phyloP scores from a whole-genome alignment of 441 rosid genomes.

The Gossypium trilobum region DNA sequence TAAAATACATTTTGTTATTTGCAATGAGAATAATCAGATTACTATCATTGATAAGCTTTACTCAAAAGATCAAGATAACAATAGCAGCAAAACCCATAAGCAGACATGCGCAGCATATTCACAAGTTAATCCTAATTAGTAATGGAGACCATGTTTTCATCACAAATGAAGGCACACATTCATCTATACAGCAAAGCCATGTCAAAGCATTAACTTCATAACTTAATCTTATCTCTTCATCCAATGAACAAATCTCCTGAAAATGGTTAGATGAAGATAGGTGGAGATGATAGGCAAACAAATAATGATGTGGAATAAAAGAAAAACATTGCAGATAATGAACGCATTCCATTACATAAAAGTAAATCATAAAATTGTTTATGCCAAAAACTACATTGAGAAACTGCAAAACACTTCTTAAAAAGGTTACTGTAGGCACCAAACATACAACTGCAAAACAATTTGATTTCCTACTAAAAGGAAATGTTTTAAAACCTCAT shows the following conservation, averaged over 20 bases:
- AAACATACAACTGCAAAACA: not conserved
- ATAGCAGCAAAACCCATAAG: too few species aligned
- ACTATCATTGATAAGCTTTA: too few species aligned
- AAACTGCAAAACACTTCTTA: constrained; percentile 12
- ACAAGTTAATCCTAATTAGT: not conserved
- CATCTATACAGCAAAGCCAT: not conserved
- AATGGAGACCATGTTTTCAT: not conserved
- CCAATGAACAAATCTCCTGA: not conserved
- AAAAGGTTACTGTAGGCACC: constrained; percentile 5
- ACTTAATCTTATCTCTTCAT: not conserved
- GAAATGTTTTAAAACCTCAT: constrained; percentile 8
- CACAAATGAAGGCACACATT: not conserved
- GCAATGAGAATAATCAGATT: too few species aligned
- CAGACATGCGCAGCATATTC: too few species aligned
- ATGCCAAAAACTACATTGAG: constrained; percentile 9
- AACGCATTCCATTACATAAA: constrained; percentile 18
- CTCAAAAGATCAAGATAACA: too few species aligned
- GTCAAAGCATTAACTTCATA: not conserved
- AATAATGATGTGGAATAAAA: not conserved
- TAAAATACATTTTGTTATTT: too few species aligned
- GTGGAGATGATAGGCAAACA: not conserved
- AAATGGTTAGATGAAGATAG: not conserved
- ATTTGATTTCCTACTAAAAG: not conserved
- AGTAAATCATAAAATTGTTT: constrained; percentile 9
- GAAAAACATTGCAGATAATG: constrained; percentile 1